A percentile compares a stretch with the other conserved stretches of the same genome.
Evolutionary conservation across 768 basidiomycete species (phyloP).

Genomic region (Trichaptum fuscoviolaceum): DNA sequence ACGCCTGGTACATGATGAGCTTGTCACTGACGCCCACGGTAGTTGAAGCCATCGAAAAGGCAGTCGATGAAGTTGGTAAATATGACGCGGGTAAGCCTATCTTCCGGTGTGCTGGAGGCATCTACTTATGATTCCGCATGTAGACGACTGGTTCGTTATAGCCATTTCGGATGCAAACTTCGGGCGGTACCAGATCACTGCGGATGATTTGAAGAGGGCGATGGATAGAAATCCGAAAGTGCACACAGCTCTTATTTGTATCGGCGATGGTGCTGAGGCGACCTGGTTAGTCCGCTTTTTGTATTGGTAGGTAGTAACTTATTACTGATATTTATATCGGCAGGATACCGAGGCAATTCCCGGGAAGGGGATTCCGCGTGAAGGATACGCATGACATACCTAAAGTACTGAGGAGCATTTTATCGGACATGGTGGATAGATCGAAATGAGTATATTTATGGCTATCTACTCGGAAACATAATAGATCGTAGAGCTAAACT

Average conservation of each 20-base stretch:
- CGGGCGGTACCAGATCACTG: slow-evolving; percentile 53
- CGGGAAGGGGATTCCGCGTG: slow-evolving; percentile 55
- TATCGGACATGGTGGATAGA: slow-evolving; percentile 30
- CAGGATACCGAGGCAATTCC: slow-evolving; percentile 61
- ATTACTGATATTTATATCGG: slow-evolving; percentile 5
- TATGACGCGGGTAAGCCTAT: slow-evolving; percentile 49
- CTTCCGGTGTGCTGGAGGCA: background rate
- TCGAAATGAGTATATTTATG: background rate
- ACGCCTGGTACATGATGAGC: background rate
- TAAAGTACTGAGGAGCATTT: slow-evolving; percentile 53
- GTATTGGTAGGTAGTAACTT: background rate
- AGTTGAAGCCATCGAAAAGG: slow-evolving; percentile 64
- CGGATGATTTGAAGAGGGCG: slow-evolving; percentile 49
- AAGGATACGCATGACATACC: slow-evolving; percentile 60
- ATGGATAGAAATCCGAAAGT: slow-evolving; percentile 62
- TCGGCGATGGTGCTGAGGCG: slow-evolving; percentile 64
- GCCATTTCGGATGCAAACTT: slow-evolving; percentile 71
- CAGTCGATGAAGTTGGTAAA: slow-evolving; percentile 53
- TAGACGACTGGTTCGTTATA: slow-evolving; percentile 70
- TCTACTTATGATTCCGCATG: background rate
- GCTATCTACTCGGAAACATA: background rate
- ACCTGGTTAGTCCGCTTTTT: slow-evolving; percentile 39
- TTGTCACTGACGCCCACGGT: slow-evolving; percentile 9
- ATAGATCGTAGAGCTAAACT: background rate
- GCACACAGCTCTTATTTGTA: slow-evolving; percentile 61